Base-by-base conservation (phyloP, 140 eudicot species). In the Senecio squalidus region DNA sequence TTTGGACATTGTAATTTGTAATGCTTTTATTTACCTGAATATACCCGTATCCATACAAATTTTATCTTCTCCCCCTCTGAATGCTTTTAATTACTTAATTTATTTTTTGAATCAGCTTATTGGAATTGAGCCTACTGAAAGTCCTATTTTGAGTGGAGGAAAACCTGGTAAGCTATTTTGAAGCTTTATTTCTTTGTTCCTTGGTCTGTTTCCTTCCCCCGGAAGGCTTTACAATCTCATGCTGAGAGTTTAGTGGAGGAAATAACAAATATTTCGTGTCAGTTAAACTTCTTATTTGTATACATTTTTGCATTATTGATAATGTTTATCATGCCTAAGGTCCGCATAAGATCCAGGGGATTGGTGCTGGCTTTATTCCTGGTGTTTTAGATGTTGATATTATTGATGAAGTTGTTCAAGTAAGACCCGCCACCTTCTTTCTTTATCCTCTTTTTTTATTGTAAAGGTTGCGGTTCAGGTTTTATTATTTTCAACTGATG, bases 301-400 rank as follows among this genome's bases (percentile, higher is more conserved):
- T 20, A 45, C 25, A 33, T 13, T 44, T 43, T 25, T 71, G 54
- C 33, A 48, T 53, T 61, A 40, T 55, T 48, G n/a, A 20, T 49
- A 44, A 67, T 61, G n/a, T 57, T 39, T 73, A 21, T 67, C 9
- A 38, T 60, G 58, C 64, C 51, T 69, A 24, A 85, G 95, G 87
- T 39, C 84, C 86, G 4, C 95, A 85, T 65, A 78, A 85, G 70
- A 85, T 85, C 53, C 90, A 82, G 68, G 95, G 95, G 38, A 71
- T 82, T 64, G 95, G 95, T 36, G 90, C 86, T 59, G 97, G 97
- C 58, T 70, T 82, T 54, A 68, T 85, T 40, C 97, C 97, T n/a
- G 82, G 76, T 25, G 78, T 78, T 39, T 67, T 89, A 49, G 93
- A 89, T 1, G 76, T 70, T 2, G 67, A 64, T 68, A 31, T 85